Base-by-base conservation (phyloP, 805 yeast genomes). In the Torulaspora quercuum region DNA sequence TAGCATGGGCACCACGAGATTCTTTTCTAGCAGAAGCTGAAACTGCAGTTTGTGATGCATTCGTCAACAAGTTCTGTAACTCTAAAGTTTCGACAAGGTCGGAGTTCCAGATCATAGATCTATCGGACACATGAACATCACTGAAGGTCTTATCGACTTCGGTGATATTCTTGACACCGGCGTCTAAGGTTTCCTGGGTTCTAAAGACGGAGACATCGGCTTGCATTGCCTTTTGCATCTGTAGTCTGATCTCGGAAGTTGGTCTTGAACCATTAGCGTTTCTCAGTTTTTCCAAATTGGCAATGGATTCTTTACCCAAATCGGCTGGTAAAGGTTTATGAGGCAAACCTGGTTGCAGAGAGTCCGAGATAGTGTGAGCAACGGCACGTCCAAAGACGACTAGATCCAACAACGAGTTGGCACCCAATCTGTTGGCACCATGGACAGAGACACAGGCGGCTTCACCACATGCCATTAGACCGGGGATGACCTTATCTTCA, bases 351-450 rank as follows among this genome's bases (percentile, higher is more conserved):
- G 97, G 97, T 49, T 82, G 76, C 67, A 87, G 75, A 43, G 80
- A 71, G 59, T 86, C 95, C 47, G 82, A 72, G 61, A 90, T 82
- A 40, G 95, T 85, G 67, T 87, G 92, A 35, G 96, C 81, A 32
- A 90, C 97, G 50, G 97, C 97, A 74, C 98, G 86, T 59, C 98
- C 98, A 59, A 90, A 90, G 48, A 90, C 97, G 47, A 90, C 98
- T 65, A 90, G 73, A 69, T 90, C 98, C 57, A 90, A 78, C 56
- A 90, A 73, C 7, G 98, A 92, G 78, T 90, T 90, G 50, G 98
- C 98, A 67, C 98, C 98, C 53, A 90, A 76, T 75, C 98, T 88
- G 78, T 90, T 90, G 47, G 98, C 98, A 70, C 98, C 98, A 64
- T 90, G 98, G 42, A 90, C 98, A 22, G 97, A 88, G 46, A 95